Conservation (phyloP, 2,329 filamentous ascomycete species). For the Diaporthe ilicicola region DNA sequence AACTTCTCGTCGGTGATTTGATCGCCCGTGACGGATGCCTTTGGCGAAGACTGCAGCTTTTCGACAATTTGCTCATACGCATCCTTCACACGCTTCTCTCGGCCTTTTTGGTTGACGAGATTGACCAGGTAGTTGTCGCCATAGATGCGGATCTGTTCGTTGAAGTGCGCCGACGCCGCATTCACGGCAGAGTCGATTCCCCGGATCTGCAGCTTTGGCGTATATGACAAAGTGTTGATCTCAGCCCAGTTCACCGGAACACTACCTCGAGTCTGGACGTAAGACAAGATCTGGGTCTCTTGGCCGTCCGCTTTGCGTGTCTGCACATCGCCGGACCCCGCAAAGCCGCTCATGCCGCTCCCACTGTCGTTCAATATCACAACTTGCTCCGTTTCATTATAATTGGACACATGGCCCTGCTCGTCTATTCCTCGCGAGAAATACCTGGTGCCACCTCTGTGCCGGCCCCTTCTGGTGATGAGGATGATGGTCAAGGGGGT, state of each 20-base stretch:
- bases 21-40: conserved; percentile 73
- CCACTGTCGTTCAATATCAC: conserved; percentile 86
- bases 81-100: conserved; percentile 87
- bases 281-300: conserved; percentile 90
- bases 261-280: conserved; percentile 95
- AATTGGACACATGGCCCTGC: conserved; percentile 95
- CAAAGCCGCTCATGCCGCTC: conserved; percentile 80
- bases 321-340: conserved; percentile 77
- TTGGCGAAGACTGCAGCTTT: conserved; percentile 73
- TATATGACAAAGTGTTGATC: conserved; percentile 91
- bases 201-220: conserved; percentile 87
- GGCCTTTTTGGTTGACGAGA: conserved; percentile 93
- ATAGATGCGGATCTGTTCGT: conserved; percentile 91
- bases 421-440: conserved; percentile 95
- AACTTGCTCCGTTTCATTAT: conserved; percentile 97
- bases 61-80: conserved; percentile 93
- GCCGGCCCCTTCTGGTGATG: conserved; percentile 87
- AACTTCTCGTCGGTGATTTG: conserved; percentile 81
- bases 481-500: conserved; percentile 85
- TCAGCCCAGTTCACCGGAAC: conserved; percentile 97
- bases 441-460: conserved; percentile 90
- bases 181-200: conserved; percentile 81
- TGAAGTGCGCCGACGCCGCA: conserved; percentile 86
- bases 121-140: conserved; percentile 98
- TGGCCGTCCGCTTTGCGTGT: conserved; percentile 74